These are phyloP conservation scores for Pichia paraexigua DNA, from an alignment of 805 yeast genomes.

Conservation along the genomic window DNA sequence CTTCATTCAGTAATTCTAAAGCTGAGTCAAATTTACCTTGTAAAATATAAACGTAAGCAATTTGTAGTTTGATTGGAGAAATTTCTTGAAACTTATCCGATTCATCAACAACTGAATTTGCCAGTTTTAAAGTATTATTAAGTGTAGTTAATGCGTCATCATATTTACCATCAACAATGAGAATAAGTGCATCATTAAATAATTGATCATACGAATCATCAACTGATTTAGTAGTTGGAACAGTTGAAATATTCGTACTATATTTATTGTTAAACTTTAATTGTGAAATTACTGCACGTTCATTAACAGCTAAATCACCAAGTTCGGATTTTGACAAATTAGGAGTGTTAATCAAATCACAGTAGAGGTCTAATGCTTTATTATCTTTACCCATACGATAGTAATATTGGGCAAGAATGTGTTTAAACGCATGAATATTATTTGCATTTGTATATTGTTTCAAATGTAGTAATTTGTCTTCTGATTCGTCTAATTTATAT, in stretches of 20 bases:
- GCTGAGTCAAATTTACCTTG: slow-evolving; percentile 31
- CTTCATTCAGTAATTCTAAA: slow-evolving; percentile 28
- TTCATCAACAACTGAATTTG: slow-evolving; percentile 34
- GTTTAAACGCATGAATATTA: slow-evolving; percentile 32
- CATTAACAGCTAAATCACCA: slow-evolving; percentile 53
- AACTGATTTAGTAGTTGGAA: slow-evolving; percentile 10
- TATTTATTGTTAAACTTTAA: slow-evolving; percentile 12
- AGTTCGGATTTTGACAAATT: slow-evolving; percentile 33
- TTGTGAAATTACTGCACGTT: slow-evolving; percentile 60
- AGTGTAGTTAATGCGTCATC: slow-evolving; percentile 36
- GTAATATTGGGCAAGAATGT: slow-evolving; percentile 45
- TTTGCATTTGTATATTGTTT: slow-evolving; percentile 13
- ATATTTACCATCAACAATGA: slow-evolving; percentile 35
- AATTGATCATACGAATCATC: slow-evolving; percentile 43
- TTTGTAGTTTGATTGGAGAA: slow-evolving; percentile 55
- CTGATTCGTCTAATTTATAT: slow-evolving; percentile 40
- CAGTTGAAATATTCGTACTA: neutral
- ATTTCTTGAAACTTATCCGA: slow-evolving; percentile 44
- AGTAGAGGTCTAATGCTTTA: slow-evolving; percentile 41
- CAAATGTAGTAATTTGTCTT: slow-evolving; percentile 10
- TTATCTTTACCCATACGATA: slow-evolving; percentile 40
- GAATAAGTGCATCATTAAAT: slow-evolving; percentile 52
- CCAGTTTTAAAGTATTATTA: slow-evolving; percentile 36
- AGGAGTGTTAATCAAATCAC: slow-evolving; percentile 25
- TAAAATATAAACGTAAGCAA: slow-evolving; percentile 44